Conservation (phyloP, 148 eudicot species). For the Talinum fruticosum region DNA sequence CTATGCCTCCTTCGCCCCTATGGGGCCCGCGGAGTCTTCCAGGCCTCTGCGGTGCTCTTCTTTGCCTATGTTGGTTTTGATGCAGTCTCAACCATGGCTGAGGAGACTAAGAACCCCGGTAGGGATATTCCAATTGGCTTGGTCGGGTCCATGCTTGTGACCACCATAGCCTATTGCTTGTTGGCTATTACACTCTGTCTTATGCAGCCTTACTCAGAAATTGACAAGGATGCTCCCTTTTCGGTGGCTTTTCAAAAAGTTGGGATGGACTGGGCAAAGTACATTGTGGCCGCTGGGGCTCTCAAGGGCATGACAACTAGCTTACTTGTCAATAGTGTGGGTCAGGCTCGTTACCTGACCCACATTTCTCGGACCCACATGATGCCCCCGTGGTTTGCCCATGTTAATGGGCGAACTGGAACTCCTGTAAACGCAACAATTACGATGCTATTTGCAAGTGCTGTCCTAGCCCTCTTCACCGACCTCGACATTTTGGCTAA, state of each 20-base stretch:
- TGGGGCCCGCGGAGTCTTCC: constrained; percentile 33
- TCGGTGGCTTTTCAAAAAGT: constrained; percentile 51
- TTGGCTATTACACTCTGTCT: constrained; percentile 53
- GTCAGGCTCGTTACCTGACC: constrained; percentile 64
- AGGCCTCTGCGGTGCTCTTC: constrained; percentile 40
- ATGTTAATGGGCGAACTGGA: constrained; percentile 45
- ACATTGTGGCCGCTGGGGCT: constrained; percentile 59
- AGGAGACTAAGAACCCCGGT: constrained; percentile 59
- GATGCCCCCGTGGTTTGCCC: constrained; percentile 67
- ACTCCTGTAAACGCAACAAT: constrained; percentile 58
- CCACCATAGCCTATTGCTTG: constrained; percentile 44
- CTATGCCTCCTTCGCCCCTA: constrained; percentile 18
- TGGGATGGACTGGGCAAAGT: constrained; percentile 59
- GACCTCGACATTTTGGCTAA: constrained; percentile 38
- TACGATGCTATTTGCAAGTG: constrained; percentile 40
- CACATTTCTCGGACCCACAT: constrained; percentile 68
- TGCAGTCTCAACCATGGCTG: constrained; percentile 66
- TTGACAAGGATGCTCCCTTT: constrained; percentile 49
- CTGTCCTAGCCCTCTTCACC: constrained; percentile 52
- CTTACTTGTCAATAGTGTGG: constrained; percentile 53
- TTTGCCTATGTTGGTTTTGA: constrained; percentile 58
- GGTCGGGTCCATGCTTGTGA: constrained; percentile 53
- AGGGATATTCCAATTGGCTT: constrained; percentile 66
- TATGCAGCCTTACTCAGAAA: constrained; percentile 36
- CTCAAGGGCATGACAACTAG: constrained; percentile 64